Percentiles rank a stretch among this genome's conserved stretches.
Evolutionary conservation across 2,329 filamentous ascomycete species (phyloP).

Genomic region (Arthrinium puccinioides): DNA sequence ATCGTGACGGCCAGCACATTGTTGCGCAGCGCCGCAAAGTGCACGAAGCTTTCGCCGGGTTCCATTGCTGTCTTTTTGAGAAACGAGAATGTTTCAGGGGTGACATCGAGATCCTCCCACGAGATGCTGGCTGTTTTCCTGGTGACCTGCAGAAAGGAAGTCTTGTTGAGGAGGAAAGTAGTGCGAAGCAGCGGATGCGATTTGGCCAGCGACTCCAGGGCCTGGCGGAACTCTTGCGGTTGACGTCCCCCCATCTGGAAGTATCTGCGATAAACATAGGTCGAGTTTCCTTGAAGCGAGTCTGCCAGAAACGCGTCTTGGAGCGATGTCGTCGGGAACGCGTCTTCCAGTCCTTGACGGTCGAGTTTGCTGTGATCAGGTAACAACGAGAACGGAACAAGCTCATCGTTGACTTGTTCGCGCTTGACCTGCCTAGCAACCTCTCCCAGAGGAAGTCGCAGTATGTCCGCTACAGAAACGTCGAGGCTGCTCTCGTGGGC

Average conservation of each 20-base stretch:
- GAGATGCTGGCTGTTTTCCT: constrained; percentile 2
- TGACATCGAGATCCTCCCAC: constrained; percentile 5
- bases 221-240: constrained; percentile 1
- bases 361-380: neutral
- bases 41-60: constrained; percentile 7
- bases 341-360: constrained; percentile 7
- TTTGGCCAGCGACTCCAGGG: neutral
- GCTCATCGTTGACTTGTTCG: neutral
- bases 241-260: neutral
- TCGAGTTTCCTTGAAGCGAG: constrained; percentile 1
- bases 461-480: constrained; percentile 2
- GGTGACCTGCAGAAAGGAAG: constrained; percentile 4
- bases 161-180: constrained; percentile 6
- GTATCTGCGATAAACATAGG: constrained; percentile 2
- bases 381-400: constrained; percentile 7
- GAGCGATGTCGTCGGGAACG: constrained; percentile 15
- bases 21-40: constrained; percentile 7
- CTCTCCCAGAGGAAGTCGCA: constrained; percentile 1
- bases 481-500: constrained; percentile 3
- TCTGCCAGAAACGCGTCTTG: constrained; percentile 13
- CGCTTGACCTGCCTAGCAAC: neutral
- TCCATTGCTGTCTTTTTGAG: constrained; percentile 4
- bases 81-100: constrained; percentile 7
- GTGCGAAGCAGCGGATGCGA: constrained; percentile 3
- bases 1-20: constrained; percentile 18